These are phyloP conservation scores for Firmiana major DNA, from an alignment of 345 rosid genomes.

Conservation along the genomic window DNA sequence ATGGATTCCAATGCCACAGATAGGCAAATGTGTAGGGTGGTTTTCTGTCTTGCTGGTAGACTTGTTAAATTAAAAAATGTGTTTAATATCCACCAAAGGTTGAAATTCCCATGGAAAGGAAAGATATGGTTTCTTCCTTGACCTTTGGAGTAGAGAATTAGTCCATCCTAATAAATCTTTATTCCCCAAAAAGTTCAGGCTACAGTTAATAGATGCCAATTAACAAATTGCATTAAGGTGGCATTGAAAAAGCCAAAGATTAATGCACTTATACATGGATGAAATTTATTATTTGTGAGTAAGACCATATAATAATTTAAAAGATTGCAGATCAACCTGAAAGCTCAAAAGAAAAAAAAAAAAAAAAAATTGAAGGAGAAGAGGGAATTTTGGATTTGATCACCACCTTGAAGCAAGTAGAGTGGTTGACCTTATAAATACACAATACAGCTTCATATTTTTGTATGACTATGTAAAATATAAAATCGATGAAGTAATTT, in stretches of 20 bases:
- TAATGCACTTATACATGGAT: background rate
- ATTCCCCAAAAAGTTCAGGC: background rate
- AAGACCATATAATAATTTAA: background rate
- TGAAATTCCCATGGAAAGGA: constrained; percentile 4
- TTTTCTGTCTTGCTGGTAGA: background rate
- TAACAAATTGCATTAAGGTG: background rate
- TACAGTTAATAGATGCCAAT: background rate
- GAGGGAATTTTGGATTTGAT: background rate
- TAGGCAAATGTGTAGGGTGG: background rate
- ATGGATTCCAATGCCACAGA: background rate
- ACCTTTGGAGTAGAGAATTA: constrained; percentile 14
- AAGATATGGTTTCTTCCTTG: background rate
- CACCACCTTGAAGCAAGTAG: background rate
- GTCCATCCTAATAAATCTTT: constrained; percentile 13
- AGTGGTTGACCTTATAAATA: constrained; percentile 2
- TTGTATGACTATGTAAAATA: background rate
- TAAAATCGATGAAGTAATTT: background rate
- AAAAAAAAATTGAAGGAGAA: background rate
- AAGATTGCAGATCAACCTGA: background rate
- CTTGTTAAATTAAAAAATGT: constrained; percentile 8
- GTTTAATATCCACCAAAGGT: background rate
- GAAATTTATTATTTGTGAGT: background rate
- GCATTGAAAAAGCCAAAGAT: background rate
- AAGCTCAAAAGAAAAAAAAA: too few species aligned
- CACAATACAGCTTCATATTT: background rate